These are phyloP conservation scores for Pisolithus thermaeus DNA, from an alignment of 1,284 basidiomycete species.

Conservation along the genomic window DNA sequence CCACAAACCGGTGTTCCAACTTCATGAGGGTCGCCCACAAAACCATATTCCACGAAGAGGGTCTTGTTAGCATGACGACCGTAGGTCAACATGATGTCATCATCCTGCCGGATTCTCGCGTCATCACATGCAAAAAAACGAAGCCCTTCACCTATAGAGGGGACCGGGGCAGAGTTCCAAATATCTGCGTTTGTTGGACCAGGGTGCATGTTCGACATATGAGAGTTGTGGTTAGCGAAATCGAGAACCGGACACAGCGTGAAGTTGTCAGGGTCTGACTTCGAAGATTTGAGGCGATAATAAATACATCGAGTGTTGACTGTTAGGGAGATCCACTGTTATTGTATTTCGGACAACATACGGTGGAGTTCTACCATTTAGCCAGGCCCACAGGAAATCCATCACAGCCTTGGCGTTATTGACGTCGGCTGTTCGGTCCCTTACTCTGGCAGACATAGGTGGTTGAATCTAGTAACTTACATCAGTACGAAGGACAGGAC, in stretches of 20 bases:
- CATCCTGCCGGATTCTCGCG: conserved; percentile 36
- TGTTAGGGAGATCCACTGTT: conserved; percentile 27
- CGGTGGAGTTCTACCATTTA: conserved; percentile 53
- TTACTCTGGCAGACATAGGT: not conserved
- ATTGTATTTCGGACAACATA: conserved; percentile 15
- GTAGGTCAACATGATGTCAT: conserved; percentile 72
- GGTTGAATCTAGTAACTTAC: conserved; percentile 8
- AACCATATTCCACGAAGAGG: conserved; percentile 83
- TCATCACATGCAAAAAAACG: conserved; percentile 48
- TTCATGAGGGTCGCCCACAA: conserved; percentile 42
- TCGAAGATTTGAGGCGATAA: conserved; percentile 53
- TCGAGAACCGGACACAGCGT: conserved; percentile 83
- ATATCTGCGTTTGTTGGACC: conserved; percentile 33
- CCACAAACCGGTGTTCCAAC: conserved; percentile 29
- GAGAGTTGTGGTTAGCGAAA: conserved; percentile 71
- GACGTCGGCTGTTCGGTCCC: conserved; percentile 8
- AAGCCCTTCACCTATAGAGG: conserved; percentile 40
- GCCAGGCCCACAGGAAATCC: conserved; percentile 77
- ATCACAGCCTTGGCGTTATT: conserved; percentile 8
- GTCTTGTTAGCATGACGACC: conserved; percentile 69
- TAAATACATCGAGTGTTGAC: conserved; percentile 88
- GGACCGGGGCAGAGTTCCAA: conserved; percentile 33
- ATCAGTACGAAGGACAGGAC: conserved; percentile 1
- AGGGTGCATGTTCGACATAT: conserved; percentile 38
- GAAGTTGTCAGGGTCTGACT: conserved; percentile 63